These are phyloP conservation scores for Trichophyton equinum DNA, from an alignment of 2,329 filamentous ascomycete species.

Conservation along the genomic window DNA sequence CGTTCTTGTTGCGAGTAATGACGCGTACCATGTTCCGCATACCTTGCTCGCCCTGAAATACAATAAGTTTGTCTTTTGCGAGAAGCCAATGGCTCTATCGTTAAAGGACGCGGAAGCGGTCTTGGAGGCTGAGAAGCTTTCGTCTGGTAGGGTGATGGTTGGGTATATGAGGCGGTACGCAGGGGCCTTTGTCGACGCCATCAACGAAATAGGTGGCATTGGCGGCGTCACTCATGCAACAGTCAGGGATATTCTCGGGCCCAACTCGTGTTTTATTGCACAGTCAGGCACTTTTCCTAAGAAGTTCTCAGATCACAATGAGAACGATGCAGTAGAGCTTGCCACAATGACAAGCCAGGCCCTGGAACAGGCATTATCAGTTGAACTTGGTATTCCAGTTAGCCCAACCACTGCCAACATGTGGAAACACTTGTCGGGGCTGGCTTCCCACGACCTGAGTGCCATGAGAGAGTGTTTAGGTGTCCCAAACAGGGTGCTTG, in stretches of 20 bases:
- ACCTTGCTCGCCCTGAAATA: slow-evolving; percentile 35
- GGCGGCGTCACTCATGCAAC: slow-evolving; percentile 42
- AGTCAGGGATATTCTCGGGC: slow-evolving; percentile 40
- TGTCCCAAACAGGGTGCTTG: slow-evolving; percentile 34
- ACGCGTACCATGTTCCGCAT: slow-evolving; percentile 41
- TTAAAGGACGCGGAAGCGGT: slow-evolving; percentile 34
- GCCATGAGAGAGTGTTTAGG: slow-evolving; percentile 43
- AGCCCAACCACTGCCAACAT: slow-evolving; percentile 19
- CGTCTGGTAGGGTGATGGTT: slow-evolving; percentile 40
- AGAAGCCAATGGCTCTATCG: slow-evolving; percentile 44
- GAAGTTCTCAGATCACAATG: slow-evolving; percentile 32
- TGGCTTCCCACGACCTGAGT: slow-evolving; percentile 43
- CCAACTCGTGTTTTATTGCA: slow-evolving; percentile 31
- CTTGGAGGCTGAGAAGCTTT: slow-evolving; percentile 37
- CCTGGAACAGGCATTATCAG: slow-evolving; percentile 19
- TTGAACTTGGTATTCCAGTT: slow-evolving; percentile 23
- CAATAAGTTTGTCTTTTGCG: slow-evolving; percentile 40
- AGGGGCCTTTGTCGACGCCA: slow-evolving; percentile 38
- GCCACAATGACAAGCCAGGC: slow-evolving; percentile 17
- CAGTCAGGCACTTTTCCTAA: slow-evolving; percentile 25
- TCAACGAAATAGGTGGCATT: slow-evolving; percentile 40
- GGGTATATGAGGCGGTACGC: slow-evolving; percentile 51
- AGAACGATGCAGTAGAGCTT: slow-evolving; percentile 17
- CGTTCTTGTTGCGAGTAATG: slow-evolving; percentile 38
- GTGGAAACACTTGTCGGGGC: slow-evolving; percentile 33